phyloP scores from a whole-genome alignment of 2,329 filamentous ascomycete genomes.

The Acephala macrosclerotiorum region DNA sequence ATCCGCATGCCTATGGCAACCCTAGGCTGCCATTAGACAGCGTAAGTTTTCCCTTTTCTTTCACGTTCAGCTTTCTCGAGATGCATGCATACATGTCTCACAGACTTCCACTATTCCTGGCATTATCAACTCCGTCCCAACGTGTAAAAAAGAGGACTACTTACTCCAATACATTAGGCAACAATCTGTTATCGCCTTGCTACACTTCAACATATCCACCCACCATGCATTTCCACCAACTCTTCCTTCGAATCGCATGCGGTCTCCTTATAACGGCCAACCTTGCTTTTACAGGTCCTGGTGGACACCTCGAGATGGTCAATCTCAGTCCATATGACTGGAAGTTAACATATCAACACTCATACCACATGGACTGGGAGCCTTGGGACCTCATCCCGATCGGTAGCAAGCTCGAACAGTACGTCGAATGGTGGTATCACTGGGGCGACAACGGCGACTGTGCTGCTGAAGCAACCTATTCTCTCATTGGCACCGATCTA shows the following conservation, averaged over 20 bases:
- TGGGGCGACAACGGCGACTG: constrained; percentile 26
- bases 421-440: constrained; percentile 29
- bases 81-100: too few relatives aligned
- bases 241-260: neutral
- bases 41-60: too few relatives aligned
- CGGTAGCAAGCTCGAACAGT: constrained; percentile 25
- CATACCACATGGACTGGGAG: constrained; percentile 34
- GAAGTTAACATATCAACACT: constrained; percentile 26
- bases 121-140: too few relatives aligned
- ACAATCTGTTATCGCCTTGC: too few relatives aligned
- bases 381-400: constrained; percentile 23
- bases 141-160: too few relatives aligned
- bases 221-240: constrained; percentile 7
- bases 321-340: constrained; percentile 36
- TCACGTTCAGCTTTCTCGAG: too few relatives aligned
- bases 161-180: too few relatives aligned
- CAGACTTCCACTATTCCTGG: too few relatives aligned
- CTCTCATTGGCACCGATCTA: constrained; percentile 22
- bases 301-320: constrained; percentile 28
- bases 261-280: neutral
- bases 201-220: too few relatives aligned
- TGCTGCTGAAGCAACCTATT: constrained; percentile 35
- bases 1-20: too few relatives aligned
- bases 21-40: too few relatives aligned
- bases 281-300: constrained; percentile 21